These are phyloP conservation scores for Arabis alpina DNA, from an alignment of 345 rosid genomes.

Conservation along the genomic window DNA sequence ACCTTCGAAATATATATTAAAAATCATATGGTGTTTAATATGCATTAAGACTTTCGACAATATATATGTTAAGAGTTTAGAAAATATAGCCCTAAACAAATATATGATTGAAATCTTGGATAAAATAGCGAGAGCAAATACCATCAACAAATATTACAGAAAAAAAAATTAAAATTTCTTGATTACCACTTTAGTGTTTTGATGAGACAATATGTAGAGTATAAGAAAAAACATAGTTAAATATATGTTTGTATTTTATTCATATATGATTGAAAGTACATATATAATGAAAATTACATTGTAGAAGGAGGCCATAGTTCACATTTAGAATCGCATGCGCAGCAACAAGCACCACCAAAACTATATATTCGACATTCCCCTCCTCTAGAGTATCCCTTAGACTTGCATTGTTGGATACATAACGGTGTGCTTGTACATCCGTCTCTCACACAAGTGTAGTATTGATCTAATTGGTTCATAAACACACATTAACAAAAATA, in stretches of 20 bases:
- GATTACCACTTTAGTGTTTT: not conserved
- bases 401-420: slow-evolving; percentile 14
- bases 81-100: no score
- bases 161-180: no score
- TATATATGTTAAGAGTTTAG: no score
- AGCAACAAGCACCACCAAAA: slow-evolving; percentile 27
- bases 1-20: no score
- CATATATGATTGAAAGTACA: not conserved
- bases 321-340: slow-evolving; percentile 20
- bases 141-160: no score
- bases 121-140: no score
- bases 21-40: no score
- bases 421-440: slow-evolving; percentile 3
- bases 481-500: not conserved
- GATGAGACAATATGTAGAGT: not conserved
- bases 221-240: not conserved
- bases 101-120: no score
- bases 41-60: no score
- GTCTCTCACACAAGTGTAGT: slow-evolving; percentile 13
- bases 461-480: slow-evolving; percentile 18
- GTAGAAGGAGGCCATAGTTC: not conserved
- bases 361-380: slow-evolving; percentile 20
- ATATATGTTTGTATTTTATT: not conserved
- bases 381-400: slow-evolving; percentile 25
- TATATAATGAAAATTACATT: not conserved